Conservation (phyloP, 2,329 filamentous ascomycete species). For the Nemania abortiva region DNA sequence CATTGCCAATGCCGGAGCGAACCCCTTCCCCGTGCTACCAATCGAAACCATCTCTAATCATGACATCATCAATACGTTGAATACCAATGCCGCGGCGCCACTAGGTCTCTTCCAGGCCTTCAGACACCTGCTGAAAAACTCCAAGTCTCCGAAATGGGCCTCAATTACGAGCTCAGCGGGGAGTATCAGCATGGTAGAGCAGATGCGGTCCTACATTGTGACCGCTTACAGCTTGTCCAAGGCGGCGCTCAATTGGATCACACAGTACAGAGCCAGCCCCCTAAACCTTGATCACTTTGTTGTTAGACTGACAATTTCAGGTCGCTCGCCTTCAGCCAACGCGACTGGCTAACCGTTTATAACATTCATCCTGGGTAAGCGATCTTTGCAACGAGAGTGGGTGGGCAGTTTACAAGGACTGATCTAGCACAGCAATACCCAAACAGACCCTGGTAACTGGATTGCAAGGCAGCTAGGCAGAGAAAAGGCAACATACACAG, state of each 20-base stretch:
- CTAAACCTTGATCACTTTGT: too few species aligned
- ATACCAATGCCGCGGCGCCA: neutral
- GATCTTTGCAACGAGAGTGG: too few species aligned
- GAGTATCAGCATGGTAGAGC: neutral
- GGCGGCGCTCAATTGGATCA: conserved; percentile 20
- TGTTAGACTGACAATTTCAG: too few species aligned
- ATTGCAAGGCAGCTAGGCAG: too few species aligned
- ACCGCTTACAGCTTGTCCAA: conserved; percentile 20
- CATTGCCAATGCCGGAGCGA: conserved; percentile 22
- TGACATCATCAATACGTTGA: neutral
- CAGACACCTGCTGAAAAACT: conserved; percentile 41
- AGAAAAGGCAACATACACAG: too few species aligned
- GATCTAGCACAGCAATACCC: too few species aligned
- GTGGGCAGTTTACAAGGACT: too few species aligned
- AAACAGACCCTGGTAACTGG: too few species aligned
- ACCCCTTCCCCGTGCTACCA: neutral
- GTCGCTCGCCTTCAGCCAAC: too few species aligned
- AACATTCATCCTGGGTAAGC: too few species aligned
- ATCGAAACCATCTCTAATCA: conserved; percentile 5
- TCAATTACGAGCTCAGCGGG: neutral
- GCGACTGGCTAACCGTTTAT: too few species aligned
- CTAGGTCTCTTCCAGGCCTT: conserved; percentile 32
- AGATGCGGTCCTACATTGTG: neutral
- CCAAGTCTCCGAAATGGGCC: conserved; percentile 5
- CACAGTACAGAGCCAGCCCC: conserved; percentile 7